Percentiles rank a stretch among this genome's conserved stretches.
Conservation (phyloP, 2,329 filamentous ascomycete genomes). For the Penicillium sp. region DNA sequence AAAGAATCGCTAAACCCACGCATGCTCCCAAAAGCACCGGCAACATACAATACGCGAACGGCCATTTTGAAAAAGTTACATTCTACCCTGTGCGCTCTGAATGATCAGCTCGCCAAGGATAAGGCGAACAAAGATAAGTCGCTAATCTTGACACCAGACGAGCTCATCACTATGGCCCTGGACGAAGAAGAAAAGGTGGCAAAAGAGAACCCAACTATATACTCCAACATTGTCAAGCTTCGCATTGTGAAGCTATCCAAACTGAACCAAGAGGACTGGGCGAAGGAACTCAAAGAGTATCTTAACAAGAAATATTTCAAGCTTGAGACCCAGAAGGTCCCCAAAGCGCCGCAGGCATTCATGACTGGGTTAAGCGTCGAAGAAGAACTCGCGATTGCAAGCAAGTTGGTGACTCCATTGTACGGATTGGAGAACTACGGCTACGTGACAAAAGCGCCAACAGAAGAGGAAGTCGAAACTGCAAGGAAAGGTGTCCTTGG, state of each 20-base stretch:
- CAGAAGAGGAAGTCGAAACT: constrained; percentile 66
- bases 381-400: constrained; percentile 72
- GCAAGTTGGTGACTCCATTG: constrained; percentile 67
- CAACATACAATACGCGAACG: constrained; percentile 46
- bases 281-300: constrained; percentile 60
- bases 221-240: constrained; percentile 83
- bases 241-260: constrained; percentile 76
- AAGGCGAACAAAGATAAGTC: constrained; percentile 37
- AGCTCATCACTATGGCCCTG: constrained; percentile 52
- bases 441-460: constrained; percentile 74
- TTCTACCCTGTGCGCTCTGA: constrained; percentile 47
- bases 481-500: constrained; percentile 69
- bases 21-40: constrained; percentile 50
- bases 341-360: constrained; percentile 58
- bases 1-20: constrained; percentile 52
- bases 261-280: constrained; percentile 76
- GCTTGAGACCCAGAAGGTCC: constrained; percentile 31
- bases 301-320: constrained; percentile 45
- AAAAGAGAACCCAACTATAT: constrained; percentile 69
- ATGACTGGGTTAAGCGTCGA: constrained; percentile 70
- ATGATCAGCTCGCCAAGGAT: constrained; percentile 42
- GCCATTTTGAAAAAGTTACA: constrained; percentile 52
- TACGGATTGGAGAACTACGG: constrained; percentile 68
- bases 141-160: constrained; percentile 47
- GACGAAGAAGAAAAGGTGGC: constrained; percentile 78